Evolutionary conservation across 345 rosid genomes (phyloP).

Genomic region (Zanthoxylum bungeanum): DNA sequence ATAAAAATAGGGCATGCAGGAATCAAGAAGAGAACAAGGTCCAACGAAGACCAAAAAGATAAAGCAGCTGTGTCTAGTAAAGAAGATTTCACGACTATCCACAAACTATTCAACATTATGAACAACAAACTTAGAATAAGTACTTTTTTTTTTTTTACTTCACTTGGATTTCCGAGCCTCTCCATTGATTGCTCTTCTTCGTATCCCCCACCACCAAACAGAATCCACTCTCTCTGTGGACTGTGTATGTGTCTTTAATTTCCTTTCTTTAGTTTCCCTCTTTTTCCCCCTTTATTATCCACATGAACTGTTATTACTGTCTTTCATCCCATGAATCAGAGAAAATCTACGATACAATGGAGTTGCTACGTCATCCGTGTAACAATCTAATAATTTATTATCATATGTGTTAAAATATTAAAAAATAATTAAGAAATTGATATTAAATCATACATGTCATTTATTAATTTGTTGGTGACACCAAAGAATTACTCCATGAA

Average conservation of each 20-base stretch:
- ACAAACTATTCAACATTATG: conserved; percentile 3
- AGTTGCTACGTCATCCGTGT: too few species aligned
- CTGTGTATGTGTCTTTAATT: background rate
- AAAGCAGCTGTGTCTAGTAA: conserved; percentile 1
- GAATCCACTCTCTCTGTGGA: background rate
- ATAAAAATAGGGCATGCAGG: background rate
- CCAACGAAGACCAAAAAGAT: conserved; percentile 15
- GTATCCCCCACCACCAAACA: conserved; percentile 11
- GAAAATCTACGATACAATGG: too few species aligned
- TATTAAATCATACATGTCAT: too few species aligned
- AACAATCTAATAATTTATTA: too few species aligned
- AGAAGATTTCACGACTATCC: conserved; percentile 17
- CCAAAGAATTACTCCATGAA: too few species aligned
- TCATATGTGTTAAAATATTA: too few species aligned
- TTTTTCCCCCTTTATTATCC: conserved; percentile 17
- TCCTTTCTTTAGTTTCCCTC: too few species aligned
- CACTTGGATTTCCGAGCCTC: conserved; percentile 23
- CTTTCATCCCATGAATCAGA: conserved; percentile 5
- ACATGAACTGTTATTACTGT: conserved; percentile 15
- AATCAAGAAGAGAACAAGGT: background rate
- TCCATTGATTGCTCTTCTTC: conserved; percentile 13
- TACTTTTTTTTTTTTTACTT: background rate
- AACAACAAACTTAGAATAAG: background rate
- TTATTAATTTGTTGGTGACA: too few species aligned
- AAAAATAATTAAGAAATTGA: too few species aligned